These are phyloP conservation scores for Avicennia marina DNA, from an alignment of 257 asterid genomes.

Conservation along the genomic window DNA sequence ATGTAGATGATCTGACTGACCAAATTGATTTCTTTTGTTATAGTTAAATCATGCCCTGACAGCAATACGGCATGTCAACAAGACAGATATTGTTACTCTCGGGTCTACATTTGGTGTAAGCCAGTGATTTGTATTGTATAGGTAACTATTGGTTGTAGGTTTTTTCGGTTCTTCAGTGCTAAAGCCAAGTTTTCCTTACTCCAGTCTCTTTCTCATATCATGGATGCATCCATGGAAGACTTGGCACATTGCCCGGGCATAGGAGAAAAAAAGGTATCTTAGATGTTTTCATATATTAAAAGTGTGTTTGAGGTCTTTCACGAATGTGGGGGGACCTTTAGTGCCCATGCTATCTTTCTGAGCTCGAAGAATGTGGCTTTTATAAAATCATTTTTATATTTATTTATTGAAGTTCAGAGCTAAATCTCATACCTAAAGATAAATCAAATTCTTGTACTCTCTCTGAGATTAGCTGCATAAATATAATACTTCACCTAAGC, in stretches of 20 bases:
- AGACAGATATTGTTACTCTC: slow-evolving; percentile 96
- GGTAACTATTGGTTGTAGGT: background rate
- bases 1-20: slow-evolving; percentile 14
- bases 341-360: no score
- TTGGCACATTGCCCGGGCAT: slow-evolving; percentile 98
- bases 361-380: no score
- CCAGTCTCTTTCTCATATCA: slow-evolving; percentile 80
- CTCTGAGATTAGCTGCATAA: no score
- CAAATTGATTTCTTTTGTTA: slow-evolving; percentile 10
- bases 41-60: slow-evolving; percentile 86
- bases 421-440: no score
- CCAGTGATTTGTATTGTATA: background rate
- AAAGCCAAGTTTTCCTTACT: slow-evolving; percentile 5
- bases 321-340: no score
- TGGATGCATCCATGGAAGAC: slow-evolving; percentile 99
- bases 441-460: no score
- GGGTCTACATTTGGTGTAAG: slow-evolving; percentile 98
- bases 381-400: no score
- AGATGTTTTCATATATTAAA: background rate
- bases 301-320: no score
- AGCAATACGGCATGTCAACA: slow-evolving; percentile 90
- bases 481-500: no score
- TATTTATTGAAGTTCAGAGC: no score
- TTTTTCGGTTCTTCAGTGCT: background rate
- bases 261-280: slow-evolving; percentile 89